Evolutionary conservation across 257 asterid genomes (phyloP), one percentile per base, ranked within the genome.

Genomic region (Verbascum thapsus): DNA sequence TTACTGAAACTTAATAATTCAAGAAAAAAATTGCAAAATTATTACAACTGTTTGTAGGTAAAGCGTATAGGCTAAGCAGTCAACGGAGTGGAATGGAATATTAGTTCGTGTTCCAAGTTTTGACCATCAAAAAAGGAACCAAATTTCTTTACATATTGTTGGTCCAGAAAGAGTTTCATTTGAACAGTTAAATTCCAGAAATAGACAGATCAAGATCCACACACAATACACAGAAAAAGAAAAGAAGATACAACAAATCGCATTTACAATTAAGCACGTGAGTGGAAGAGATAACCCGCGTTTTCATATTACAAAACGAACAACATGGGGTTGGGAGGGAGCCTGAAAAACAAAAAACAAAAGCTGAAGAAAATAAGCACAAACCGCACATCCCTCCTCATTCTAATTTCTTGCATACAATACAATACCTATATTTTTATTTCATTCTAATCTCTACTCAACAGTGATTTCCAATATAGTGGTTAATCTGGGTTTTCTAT

Each of bases 401-500:
- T 53, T 10, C 40, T 44, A 43, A 18, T 40, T 57, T 53, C 47
- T 10, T 51, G 50, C 74, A 32, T n/a, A 45, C 53, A 64, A 15
- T 63, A 9, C 38, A 47, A n/a, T 13, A 8, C 1, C 34, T 48
- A 12, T 12, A 9, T 6, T 18, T n/a, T 11, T 32, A 7, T 22
- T 47, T 43, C 51, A 9, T 22, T 49, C 56, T 39, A 43, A 15
- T 38, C 70, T 62, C 86, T 88, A 86, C 78, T 94, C 96, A 35
- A 88, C 77, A 16, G 97, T 90, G 45, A 94, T 88, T 68, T 90
- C 95, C 66, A 94, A 73, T 50, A 94, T 56, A 6, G 98, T 86
- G 15, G 99, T 94, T 26, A 94, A 91, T 68, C 99, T 77, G 11
- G 99, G 96, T 70, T 75, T 90, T 71, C 85, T 91, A 47, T 94